These are phyloP conservation scores for Conticribra guillardii DNA, from an alignment of 108 stramenopile species.

Conservation along the genomic window DNA sequence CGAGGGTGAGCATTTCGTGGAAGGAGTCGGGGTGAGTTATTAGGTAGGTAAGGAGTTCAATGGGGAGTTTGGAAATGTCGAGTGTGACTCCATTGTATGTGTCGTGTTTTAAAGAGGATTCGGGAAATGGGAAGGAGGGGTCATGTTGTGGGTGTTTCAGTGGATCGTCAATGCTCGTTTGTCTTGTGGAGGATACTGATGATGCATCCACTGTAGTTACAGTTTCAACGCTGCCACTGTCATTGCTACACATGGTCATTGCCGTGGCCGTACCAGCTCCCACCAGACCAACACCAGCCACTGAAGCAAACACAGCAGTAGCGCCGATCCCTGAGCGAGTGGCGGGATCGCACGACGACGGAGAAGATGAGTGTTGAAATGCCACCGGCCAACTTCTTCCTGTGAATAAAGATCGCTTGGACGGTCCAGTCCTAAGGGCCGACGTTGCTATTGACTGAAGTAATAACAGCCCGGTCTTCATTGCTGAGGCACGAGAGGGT, in stretches of 20 bases:
- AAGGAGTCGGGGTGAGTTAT: slow-evolving; percentile 22
- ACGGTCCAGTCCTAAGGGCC: no score
- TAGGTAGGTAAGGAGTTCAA: slow-evolving; percentile 19
- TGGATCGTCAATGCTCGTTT: slow-evolving; percentile 24
- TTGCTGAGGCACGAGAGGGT: no score
- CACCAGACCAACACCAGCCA: background rate
- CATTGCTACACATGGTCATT: slow-evolving; percentile 26
- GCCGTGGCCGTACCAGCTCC: slow-evolving; percentile 1
- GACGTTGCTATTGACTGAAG: no score
- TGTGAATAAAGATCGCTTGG: no score
- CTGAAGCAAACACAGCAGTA: background rate
- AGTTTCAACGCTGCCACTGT: background rate
- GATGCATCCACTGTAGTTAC: no score
- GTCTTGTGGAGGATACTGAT: background rate
- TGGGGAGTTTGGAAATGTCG: slow-evolving; percentile 19
- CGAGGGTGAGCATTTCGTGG: slow-evolving; percentile 30
- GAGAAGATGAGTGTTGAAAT: no score
- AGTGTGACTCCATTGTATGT: slow-evolving; percentile 81
- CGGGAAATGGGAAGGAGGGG: slow-evolving; percentile 56
- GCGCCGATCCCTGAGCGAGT: background rate
- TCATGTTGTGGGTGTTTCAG: slow-evolving; percentile 10
- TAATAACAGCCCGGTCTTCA: no score
- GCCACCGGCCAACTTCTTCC: no score
- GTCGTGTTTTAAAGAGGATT: slow-evolving; percentile 58
- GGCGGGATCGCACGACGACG: no score